Evolutionary conservation across 73 alveolate genomes (phyloP).

Genomic region (Blepharisma japonicum): DNA sequence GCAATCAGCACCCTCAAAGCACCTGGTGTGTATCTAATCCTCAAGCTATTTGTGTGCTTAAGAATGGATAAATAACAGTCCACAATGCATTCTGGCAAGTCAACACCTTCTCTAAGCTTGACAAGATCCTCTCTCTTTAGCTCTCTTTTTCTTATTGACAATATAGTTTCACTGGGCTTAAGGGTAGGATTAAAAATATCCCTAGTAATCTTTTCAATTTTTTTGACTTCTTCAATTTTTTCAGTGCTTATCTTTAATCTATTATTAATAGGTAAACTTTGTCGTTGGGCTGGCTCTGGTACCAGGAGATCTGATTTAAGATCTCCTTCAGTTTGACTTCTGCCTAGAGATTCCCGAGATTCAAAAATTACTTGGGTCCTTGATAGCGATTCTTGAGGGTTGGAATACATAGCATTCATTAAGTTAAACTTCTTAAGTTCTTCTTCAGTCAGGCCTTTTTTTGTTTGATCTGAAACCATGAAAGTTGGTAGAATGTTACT

Average conservation of each 20-base stretch:
- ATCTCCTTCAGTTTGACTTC: too few relatives aligned
- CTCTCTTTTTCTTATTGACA: neutral
- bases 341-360: too few relatives aligned
- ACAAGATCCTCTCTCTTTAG: neutral
- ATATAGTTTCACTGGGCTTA: neutral
- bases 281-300: too few relatives aligned
- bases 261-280: neutral
- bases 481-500: too few relatives aligned
- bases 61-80: conserved; percentile 1
- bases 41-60: neutral
- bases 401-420: too few relatives aligned
- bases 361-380: too few relatives aligned
- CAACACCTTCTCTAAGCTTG: neutral
- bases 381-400: too few relatives aligned
- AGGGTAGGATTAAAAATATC: conserved; percentile 26
- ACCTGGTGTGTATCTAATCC: neutral
- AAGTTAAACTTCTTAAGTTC: too few relatives aligned
- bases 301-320: too few relatives aligned
- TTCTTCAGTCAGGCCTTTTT: too few relatives aligned
- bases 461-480: too few relatives aligned
- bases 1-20: neutral
- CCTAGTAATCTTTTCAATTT: conserved; percentile 1
- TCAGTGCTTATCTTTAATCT: conserved; percentile 11
- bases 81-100: neutral
- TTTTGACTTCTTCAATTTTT: neutral